These are phyloP conservation scores for Sordaria brevicollis DNA, from an alignment of 495 filamentous ascomycete species.

Conservation along the genomic window DNA sequence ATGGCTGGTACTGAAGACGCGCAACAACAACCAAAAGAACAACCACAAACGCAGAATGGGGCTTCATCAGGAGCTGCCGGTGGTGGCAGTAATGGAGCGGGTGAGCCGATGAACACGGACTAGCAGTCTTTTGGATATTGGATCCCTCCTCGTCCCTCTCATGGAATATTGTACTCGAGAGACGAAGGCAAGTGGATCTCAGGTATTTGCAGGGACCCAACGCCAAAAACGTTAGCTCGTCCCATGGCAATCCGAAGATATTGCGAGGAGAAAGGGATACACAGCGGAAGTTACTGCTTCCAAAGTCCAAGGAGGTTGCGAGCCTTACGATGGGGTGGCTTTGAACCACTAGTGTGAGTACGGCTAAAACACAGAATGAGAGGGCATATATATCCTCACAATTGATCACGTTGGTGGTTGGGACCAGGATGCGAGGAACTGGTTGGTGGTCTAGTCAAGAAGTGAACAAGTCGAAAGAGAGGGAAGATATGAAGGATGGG, in stretches of 20 bases:
- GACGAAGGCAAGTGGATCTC: neutral
- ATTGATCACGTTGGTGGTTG: no score
- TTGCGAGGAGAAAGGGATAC: neutral
- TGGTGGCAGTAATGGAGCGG: neutral
- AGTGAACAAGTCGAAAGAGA: no score
- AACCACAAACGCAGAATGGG: neutral
- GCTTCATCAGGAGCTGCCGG: neutral
- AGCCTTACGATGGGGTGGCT: neutral
- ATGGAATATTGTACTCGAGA: neutral
- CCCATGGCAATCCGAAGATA: neutral
- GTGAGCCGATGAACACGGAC: neutral
- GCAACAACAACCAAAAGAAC: neutral
- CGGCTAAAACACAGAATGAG: no score
- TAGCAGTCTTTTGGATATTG: neutral
- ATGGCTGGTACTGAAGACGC: neutral
- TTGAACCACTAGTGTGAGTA: no score
- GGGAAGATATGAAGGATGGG: no score
- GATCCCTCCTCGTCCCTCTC: neutral
- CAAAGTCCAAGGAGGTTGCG: neutral
- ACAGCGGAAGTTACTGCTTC: neutral
- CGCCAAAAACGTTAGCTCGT: neutral
- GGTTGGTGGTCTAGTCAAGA: no score
- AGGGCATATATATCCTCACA: no score
- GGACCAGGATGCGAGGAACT: no score
- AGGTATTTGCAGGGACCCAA: neutral